phyloP scores from a whole-genome alignment of 805 yeast species.

The Sugiyamaella lignohabitans region DNA sequence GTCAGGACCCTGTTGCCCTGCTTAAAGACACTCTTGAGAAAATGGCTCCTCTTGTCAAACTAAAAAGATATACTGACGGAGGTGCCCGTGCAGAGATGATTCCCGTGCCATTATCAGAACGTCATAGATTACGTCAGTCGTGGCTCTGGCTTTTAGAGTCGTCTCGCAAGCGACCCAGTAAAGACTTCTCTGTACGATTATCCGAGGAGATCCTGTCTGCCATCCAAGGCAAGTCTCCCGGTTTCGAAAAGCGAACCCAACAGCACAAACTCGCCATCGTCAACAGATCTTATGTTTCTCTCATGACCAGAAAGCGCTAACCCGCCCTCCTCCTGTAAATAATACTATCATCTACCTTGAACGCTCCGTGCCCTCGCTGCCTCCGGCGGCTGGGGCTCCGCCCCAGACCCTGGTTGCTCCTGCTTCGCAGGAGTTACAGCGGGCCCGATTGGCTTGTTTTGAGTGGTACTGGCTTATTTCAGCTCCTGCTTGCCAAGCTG shows the following conservation, averaged over 20 bases:
- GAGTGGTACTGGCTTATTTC: too few species aligned
- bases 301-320: slow-evolving; percentile 12
- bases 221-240: slow-evolving; percentile 68
- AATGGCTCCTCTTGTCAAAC: slow-evolving; percentile 77
- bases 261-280: slow-evolving; percentile 84
- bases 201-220: slow-evolving; percentile 85
- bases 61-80: slow-evolving; percentile 73
- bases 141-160: slow-evolving; percentile 89
- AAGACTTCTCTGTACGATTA: slow-evolving; percentile 78
- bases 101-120: slow-evolving; percentile 75
- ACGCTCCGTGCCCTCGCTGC: too few species aligned
- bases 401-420: too few species aligned
- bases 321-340: too few species aligned
- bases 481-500: too few species aligned
- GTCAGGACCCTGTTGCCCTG: slow-evolving; percentile 74
- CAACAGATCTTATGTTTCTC: slow-evolving; percentile 71
- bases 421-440: too few species aligned
- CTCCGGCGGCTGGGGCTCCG: too few species aligned
- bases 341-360: too few species aligned
- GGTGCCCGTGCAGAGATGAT: slow-evolving; percentile 75
- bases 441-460: too few species aligned
- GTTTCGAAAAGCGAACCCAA: slow-evolving; percentile 74
- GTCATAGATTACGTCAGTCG: slow-evolving; percentile 82
- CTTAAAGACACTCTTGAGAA: slow-evolving; percentile 69
- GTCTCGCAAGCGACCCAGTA: slow-evolving; percentile 67